Percentiles rank a stretch among this genome's conserved stretches.
Evolutionary conservation across 2,329 filamentous ascomycete species (phyloP).

Genomic region (Verticillium alfalfae): DNA sequence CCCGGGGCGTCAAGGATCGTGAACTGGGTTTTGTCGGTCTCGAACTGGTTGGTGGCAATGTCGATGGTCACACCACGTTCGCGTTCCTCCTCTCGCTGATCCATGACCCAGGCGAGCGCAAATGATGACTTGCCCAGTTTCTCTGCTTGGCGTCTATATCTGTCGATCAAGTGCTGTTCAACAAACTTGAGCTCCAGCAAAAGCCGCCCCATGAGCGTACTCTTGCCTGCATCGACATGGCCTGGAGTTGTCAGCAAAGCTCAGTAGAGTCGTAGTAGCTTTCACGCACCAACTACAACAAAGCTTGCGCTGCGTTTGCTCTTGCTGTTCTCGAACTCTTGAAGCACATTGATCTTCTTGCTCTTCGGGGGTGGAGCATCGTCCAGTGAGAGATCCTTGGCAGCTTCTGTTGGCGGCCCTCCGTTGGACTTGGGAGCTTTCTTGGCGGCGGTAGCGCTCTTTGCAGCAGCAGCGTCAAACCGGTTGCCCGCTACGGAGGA

Average conservation of each 20-base stretch:
- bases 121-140: slow-evolving; percentile 93
- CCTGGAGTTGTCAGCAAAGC: slow-evolving; percentile 41
- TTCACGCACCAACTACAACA: slow-evolving; percentile 74
- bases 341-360: slow-evolving; percentile 80
- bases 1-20: slow-evolving; percentile 95
- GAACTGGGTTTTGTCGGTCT: slow-evolving; percentile 80
- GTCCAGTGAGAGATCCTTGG: slow-evolving; percentile 38
- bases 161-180: slow-evolving; percentile 82
- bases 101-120: slow-evolving; percentile 93
- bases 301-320: slow-evolving; percentile 82
- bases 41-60: slow-evolving; percentile 90
- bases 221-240: slow-evolving; percentile 96
- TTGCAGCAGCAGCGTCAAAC: slow-evolving; percentile 27
- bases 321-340: slow-evolving; percentile 70
- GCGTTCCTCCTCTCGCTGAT: slow-evolving; percentile 85
- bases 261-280: background rate
- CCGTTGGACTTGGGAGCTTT: slow-evolving; percentile 21
- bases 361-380: slow-evolving; percentile 55
- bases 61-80: slow-evolving; percentile 92
- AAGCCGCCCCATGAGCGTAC: slow-evolving; percentile 93
- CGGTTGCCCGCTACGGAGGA: slow-evolving; percentile 45
- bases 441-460: slow-evolving; percentile 31
- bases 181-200: slow-evolving; percentile 84
- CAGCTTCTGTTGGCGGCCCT: slow-evolving; percentile 14
- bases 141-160: slow-evolving; percentile 81